Base-by-base conservation (phyloP, 805 yeast species). In the Monosporozyma unispora region DNA sequence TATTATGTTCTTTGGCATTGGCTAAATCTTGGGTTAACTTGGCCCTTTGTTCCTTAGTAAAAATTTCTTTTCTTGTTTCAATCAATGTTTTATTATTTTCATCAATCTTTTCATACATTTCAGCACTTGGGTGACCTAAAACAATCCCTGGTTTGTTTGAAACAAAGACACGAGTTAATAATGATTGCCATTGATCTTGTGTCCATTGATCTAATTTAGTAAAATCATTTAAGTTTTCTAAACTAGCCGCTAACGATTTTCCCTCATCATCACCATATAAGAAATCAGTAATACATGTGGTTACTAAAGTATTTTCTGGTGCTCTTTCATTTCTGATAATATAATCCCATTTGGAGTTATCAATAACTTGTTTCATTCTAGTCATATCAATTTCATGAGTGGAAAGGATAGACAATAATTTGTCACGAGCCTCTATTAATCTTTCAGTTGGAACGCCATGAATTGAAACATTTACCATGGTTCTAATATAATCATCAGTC, bases 361-460 rank as follows among this genome's bases (percentile, higher is more conserved):
- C 80, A 10, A 89, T 67, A 27, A 87, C 75, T 60, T 86, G 89
- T 54, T 72, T 75, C 68, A 91, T 72, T 63, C 87, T 77, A 1
- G 56, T 61, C 44, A 87, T 55, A 62, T 90, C 95, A 50, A 91
- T 72, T 31, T 73, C 67, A 59, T 84, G 93, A 1, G 71, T 73
- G 29, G 64, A 59, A 39, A 93, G 58, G 18, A 84, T 66, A 2
- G 72, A 64, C 33, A 80, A 64, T 11, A 84, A 69, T 51, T 72
- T 74, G 1, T 60, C 59, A 45, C 80, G 83, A 3, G 85, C 76
- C n/a, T 71, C 75, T 12, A 70, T 65, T 8, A 88, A 67, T 49
- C 70, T 72, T 10, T 75, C 82, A 0, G 85, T 74, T 2, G 97
- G 96, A 8, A 91, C 93, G 50, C 95, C 91, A 44, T 75, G 74